phyloP scores from a whole-genome alignment of 805 yeast genomes.

The Kuraishia borneana region DNA sequence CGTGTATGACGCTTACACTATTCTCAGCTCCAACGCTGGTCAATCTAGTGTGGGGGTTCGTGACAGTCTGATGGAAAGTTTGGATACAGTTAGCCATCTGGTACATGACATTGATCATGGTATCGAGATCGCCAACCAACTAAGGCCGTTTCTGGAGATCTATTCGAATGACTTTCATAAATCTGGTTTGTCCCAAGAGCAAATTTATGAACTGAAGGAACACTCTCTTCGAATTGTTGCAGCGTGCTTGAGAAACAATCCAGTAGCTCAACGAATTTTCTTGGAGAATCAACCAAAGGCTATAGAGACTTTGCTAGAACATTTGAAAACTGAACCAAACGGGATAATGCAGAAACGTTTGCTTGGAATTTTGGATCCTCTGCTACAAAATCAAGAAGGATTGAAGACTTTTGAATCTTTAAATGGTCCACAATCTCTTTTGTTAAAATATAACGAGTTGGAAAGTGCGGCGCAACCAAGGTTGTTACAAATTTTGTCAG shows the following conservation, averaged over 20 bases:
- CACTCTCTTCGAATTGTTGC: slow-evolving; percentile 49
- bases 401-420: too few species aligned
- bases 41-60: too few species aligned
- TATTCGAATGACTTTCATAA: slow-evolving; percentile 10
- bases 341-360: slow-evolving; percentile 31
- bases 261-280: slow-evolving; percentile 30
- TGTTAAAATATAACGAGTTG: too few species aligned
- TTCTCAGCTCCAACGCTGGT: too few species aligned
- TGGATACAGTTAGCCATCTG: slow-evolving; percentile 12
- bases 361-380: slow-evolving; percentile 40
- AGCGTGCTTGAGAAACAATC: slow-evolving; percentile 65
- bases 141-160: slow-evolving; percentile 20
- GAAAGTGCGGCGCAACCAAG: slow-evolving; percentile 22
- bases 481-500: slow-evolving; percentile 34
- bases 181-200: background rate
- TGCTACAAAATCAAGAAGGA: slow-evolving; percentile 24
- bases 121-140: slow-evolving; percentile 25
- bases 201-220: slow-evolving; percentile 27
- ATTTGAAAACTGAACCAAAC: slow-evolving; percentile 9
- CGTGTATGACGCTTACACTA: too few species aligned
- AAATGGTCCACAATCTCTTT: too few species aligned
- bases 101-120: slow-evolving; percentile 63
- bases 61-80: background rate
- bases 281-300: slow-evolving; percentile 10
- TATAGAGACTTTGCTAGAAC: slow-evolving; percentile 4